Evolutionary conservation across 2,329 filamentous ascomycete genomes (phyloP), one percentile per base, ranked within the genome.

Genomic region (Ophiostoma piceae): DNA sequence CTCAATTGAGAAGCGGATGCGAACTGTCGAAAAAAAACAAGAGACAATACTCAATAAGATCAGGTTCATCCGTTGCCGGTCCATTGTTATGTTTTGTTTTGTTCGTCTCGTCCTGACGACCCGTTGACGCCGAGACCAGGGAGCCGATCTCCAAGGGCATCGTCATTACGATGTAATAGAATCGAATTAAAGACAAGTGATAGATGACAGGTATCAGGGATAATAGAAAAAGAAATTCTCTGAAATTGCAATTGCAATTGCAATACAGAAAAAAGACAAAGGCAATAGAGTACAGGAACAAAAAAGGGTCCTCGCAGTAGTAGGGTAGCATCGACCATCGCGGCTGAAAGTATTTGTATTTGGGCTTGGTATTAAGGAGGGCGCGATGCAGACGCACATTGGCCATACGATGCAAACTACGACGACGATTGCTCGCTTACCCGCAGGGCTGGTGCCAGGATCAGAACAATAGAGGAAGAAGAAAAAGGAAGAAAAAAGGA

Each of bases 121-220:
- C 51, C n/a, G n/a, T 26, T 14, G 9, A 26, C 51, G 22, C 51
- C 51, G n/a, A 57, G 51, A 22, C 16, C 51, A 57, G 51, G 51
- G 51, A 26, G n/a, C 6, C 47, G 47, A 57, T 57, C 51, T 26
- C n/a, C 51, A 29, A 57, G 51, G 51, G 22, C 51, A 57, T 57
- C n/a, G 51, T 57, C 51, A 57, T 57, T 57, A 26, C 51, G 51
- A 57, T 57, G 51, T 57, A 57, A 57, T 57, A 12, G n/a, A 57
- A 26, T 51, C 9, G 51, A 57, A 57, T 14, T 14, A 54, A 26
- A 9, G 51, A 57, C n/a, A 57, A 57, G 12, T 26, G n/a, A 26
- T 57, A 57, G 22, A 22, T 26, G 22, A 57, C 51, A 57, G 22
- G 19, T 14, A 26, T n/a, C 11, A 57, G n/a, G 12, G 2, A 26